Percentiles rank a stretch among this genome's conserved stretches.
These are phyloP conservation scores for Cucurbita argyrosperma DNA, from an alignment of 306 rosid genomes.

Conservation along the genomic window DNA sequence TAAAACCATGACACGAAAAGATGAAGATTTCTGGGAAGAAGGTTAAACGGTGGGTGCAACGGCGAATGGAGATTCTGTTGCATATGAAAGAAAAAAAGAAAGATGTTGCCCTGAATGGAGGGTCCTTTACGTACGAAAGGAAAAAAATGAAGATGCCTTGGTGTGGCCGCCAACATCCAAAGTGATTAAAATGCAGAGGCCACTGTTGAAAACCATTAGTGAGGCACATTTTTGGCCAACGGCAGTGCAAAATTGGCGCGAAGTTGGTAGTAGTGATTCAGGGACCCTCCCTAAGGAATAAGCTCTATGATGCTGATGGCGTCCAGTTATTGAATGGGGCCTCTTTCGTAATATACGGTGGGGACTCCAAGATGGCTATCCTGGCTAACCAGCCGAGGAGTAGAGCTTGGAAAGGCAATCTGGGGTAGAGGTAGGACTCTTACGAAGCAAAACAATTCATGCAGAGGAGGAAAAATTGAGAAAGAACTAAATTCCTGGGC, in stretches of 20 bases:
- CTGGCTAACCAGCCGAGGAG: constrained; percentile 82
- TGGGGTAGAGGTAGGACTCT: no score
- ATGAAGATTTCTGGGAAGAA: constrained; percentile 84
- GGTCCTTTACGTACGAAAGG: constrained; percentile 4
- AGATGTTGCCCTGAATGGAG: neutral
- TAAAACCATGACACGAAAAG: constrained; percentile 35
- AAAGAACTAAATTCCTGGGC: constrained; percentile 47
- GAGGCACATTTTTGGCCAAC: constrained; percentile 12
- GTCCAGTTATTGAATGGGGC: constrained; percentile 67
- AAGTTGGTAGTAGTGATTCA: constrained; percentile 19
- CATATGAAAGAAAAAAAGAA: constrained; percentile 5
- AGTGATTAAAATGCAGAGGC: constrained; percentile 7
- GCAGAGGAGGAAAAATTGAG: constrained; percentile 78
- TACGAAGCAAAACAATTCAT: constrained; percentile 64
- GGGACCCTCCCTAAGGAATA: constrained; percentile 32
- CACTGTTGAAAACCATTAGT: constrained; percentile 12
- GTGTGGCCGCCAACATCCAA: constrained; percentile 24
- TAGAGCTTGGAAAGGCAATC: constrained; percentile 85
- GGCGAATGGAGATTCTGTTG: constrained; percentile 10
- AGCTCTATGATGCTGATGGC: constrained; percentile 78
- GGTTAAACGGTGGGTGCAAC: constrained; percentile 25
- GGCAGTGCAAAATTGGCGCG: constrained; percentile 1
- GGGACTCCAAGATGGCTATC: constrained; percentile 42
- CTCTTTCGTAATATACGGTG: constrained; percentile 46
- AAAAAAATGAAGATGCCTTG: constrained; percentile 11